Evolutionary conservation across 495 filamentous ascomycete genomes (phyloP).

Genomic region (Neurospora cerealis): DNA sequence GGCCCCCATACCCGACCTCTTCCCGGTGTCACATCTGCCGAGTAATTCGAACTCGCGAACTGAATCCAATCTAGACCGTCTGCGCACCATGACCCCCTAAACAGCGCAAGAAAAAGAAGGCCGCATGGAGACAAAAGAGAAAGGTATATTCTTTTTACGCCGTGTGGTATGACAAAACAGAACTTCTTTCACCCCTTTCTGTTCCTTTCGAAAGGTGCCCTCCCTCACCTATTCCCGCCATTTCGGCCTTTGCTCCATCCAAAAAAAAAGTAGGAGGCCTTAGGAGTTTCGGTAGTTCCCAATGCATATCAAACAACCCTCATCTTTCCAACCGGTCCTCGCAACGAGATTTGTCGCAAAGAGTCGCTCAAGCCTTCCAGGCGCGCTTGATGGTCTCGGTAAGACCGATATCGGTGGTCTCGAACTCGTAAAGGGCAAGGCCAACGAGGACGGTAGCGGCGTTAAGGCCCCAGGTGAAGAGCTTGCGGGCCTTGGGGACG

Average conservation of each 20-base stretch:
- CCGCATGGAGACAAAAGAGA: not conserved
- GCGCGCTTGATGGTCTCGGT: slow-evolving; percentile 79
- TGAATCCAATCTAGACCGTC: not conserved
- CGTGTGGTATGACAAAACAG: not conserved
- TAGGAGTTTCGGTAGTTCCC: not conserved
- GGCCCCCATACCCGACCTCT: not conserved
- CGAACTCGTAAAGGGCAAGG: slow-evolving; percentile 91
- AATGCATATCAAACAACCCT: slow-evolving; percentile 1
- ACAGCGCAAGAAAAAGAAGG: not conserved
- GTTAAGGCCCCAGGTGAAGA: slow-evolving; percentile 68
- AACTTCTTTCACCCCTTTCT: not conserved
- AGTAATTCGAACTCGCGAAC: not conserved
- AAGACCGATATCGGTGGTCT: slow-evolving; percentile 97
- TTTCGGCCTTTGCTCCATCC: not conserved
- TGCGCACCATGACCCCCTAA: not conserved
- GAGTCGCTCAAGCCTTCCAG: slow-evolving; percentile 55
- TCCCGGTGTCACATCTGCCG: not conserved
- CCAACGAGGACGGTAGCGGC: slow-evolving; percentile 69
- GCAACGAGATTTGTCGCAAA: not conserved
- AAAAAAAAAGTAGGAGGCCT: not conserved
- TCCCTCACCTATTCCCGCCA: not conserved
- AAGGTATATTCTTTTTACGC: not conserved
- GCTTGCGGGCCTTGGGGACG: slow-evolving; percentile 53
- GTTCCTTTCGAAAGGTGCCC: not conserved
- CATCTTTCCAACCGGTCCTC: not conserved